phyloP scores from a whole-genome alignment of 2,329 filamentous ascomycete genomes.

The Verticillium nonalfalfae region DNA sequence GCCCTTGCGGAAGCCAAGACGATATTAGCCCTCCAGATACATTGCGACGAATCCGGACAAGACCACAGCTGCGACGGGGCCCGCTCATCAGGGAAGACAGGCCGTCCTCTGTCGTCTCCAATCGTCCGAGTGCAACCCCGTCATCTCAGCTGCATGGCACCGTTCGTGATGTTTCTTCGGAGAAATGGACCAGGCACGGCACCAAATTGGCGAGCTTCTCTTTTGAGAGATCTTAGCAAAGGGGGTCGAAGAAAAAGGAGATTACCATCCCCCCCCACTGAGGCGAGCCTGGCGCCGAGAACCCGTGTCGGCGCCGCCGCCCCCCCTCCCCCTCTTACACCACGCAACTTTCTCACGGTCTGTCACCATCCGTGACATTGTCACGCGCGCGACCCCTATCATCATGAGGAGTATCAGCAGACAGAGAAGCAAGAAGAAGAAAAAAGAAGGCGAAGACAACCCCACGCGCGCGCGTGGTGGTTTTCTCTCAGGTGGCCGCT shows the following conservation, averaged over 20 bases:
- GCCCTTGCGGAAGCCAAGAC: not conserved
- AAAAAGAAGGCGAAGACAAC: too few relatives aligned
- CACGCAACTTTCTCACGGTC: too few relatives aligned
- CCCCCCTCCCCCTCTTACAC: too few relatives aligned
- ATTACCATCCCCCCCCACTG: not conserved
- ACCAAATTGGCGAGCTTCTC: not conserved
- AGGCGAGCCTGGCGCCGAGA: not conserved
- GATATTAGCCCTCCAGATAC: not conserved
- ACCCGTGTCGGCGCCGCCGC: not conserved
- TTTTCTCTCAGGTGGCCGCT: not conserved
- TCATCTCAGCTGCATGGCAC: constrained; percentile 2
- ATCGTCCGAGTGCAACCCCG: not conserved
- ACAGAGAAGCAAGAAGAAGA: too few relatives aligned
- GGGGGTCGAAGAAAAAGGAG: not conserved
- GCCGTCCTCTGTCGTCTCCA: not conserved
- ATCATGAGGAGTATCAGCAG: too few relatives aligned
- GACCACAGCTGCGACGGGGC: not conserved
- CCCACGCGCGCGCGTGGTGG: too few relatives aligned
- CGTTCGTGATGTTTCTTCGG: not conserved
- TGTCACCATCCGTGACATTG: too few relatives aligned
- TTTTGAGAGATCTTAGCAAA: not conserved
- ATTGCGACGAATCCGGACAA: not conserved
- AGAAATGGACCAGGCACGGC: not conserved
- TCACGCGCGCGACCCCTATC: too few relatives aligned
- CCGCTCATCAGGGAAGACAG: not conserved